Conservation (phyloP, 768 basidiomycete species). For the Boletus speciosus region DNA sequence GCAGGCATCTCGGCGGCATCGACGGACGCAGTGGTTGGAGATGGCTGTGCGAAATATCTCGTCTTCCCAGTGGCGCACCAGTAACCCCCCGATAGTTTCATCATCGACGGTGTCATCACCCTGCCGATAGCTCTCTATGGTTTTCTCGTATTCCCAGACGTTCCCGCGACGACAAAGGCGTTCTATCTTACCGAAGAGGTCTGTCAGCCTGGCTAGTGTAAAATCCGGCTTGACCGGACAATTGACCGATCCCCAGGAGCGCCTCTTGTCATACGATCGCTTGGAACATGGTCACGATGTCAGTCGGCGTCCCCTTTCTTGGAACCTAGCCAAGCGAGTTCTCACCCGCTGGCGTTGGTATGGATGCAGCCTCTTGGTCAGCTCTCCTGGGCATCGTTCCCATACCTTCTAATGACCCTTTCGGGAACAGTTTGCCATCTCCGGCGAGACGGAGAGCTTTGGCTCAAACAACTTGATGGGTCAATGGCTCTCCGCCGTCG, state of each 20-base stretch:
- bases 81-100: constrained; percentile 41
- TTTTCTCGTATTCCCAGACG: constrained; percentile 69
- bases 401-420: neutral
- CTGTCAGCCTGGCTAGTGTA: constrained; percentile 8
- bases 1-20: constrained; percentile 47
- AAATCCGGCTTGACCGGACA: neutral
- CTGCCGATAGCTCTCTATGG: constrained; percentile 70
- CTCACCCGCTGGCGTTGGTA: constrained; percentile 67
- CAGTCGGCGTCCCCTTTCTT: constrained; percentile 42
- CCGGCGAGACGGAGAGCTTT: constrained; percentile 65
- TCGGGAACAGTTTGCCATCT: constrained; percentile 53
- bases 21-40: constrained; percentile 62
- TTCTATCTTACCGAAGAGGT: constrained; percentile 63
- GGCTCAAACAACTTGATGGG: constrained; percentile 73
- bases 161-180: constrained; percentile 59
- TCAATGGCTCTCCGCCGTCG: constrained; percentile 62
- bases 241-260: constrained; percentile 40
- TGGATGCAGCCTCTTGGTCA: constrained; percentile 59
- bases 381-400: constrained; percentile 9
- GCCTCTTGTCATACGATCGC: constrained; percentile 48
- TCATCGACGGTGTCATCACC: constrained; percentile 69
- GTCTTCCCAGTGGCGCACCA: neutral
- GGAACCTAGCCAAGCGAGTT: constrained; percentile 45
- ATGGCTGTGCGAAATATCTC: constrained; percentile 45
- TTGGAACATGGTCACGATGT: constrained; percentile 41